phyloP scores from a whole-genome alignment of 306 rosid genomes.

The Acacia crassicarpa region DNA sequence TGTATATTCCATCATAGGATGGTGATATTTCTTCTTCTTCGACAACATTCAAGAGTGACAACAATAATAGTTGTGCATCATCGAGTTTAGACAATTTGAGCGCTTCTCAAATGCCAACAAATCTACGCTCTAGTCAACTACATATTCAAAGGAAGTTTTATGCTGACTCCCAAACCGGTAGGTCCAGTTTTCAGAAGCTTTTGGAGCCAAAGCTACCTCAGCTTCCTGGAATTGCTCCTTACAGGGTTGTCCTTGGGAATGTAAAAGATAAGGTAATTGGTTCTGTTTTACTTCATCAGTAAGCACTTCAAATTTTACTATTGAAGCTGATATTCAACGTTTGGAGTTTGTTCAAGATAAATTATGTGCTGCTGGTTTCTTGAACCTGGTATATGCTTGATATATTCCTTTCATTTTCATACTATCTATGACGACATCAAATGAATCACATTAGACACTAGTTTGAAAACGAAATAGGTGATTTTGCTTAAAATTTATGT shows the following conservation, averaged over 20 bases:
- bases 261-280: slow-evolving; percentile 78
- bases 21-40: slow-evolving; percentile 44
- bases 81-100: slow-evolving; percentile 34
- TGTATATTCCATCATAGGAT: slow-evolving; percentile 40
- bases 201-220: slow-evolving; percentile 78
- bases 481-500: neutral
- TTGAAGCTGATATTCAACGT: slow-evolving; percentile 18
- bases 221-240: slow-evolving; percentile 78
- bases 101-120: slow-evolving; percentile 37
- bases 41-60: slow-evolving; percentile 26
- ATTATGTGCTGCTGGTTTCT: slow-evolving; percentile 6
- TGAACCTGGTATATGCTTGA: slow-evolving; percentile 11
- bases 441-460: neutral
- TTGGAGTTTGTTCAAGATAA: slow-evolving; percentile 16
- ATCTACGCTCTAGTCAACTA: slow-evolving; percentile 46
- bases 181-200: slow-evolving; percentile 87
- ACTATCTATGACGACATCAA: neutral
- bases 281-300: slow-evolving; percentile 23
- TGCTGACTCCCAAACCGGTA: slow-evolving; percentile 67
- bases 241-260: slow-evolving; percentile 79
- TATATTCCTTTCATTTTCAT: slow-evolving; percentile 1
- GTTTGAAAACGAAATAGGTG: slow-evolving; percentile 24
- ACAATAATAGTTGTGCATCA: slow-evolving; percentile 28
- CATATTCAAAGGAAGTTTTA: slow-evolving; percentile 60
- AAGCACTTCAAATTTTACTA: slow-evolving; percentile 17